phyloP scores from a whole-genome alignment of 2,329 filamentous ascomycete species.

The Fusarium subtropicale region DNA sequence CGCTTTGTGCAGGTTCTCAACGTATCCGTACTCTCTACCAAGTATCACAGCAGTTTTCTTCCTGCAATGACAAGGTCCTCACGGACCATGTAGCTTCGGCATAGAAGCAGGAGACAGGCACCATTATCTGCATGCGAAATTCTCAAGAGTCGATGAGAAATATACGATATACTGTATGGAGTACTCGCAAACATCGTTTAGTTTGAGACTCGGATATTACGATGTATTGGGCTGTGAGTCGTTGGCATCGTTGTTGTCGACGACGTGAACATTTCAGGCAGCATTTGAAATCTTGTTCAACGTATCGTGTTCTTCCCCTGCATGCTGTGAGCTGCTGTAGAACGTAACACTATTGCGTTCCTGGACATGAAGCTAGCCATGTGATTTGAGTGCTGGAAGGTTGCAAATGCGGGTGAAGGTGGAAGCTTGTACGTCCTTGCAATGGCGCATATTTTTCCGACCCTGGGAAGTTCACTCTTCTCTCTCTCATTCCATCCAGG shows the following conservation, averaged over 20 bases:
- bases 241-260: conserved; percentile 28
- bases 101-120: conserved; percentile 26
- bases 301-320: conserved; percentile 30
- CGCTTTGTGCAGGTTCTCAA: conserved; percentile 3
- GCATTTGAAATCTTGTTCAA: conserved; percentile 27
- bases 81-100: conserved; percentile 37
- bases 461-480: conserved; percentile 33
- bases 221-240: conserved; percentile 25
- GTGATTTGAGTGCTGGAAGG: conserved; percentile 31
- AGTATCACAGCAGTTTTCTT: conserved; percentile 7
- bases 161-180: conserved; percentile 25
- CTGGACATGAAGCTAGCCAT: conserved; percentile 30
- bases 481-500: conserved; percentile 29
- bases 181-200: conserved; percentile 14
- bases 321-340: conserved; percentile 30
- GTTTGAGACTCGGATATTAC: conserved; percentile 16
- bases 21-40: conserved; percentile 21
- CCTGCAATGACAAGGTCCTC: conserved; percentile 33
- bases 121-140: conserved; percentile 35
- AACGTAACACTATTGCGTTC: conserved; percentile 31
- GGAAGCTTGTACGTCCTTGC: conserved; percentile 20
- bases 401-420: conserved; percentile 13
- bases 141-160: conserved; percentile 13
- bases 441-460: conserved; percentile 25
- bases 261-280: conserved; percentile 28